These are phyloP conservation scores for Capsicum rhomboideum DNA, from an alignment of 257 asterid species.

Conservation along the genomic window DNA sequence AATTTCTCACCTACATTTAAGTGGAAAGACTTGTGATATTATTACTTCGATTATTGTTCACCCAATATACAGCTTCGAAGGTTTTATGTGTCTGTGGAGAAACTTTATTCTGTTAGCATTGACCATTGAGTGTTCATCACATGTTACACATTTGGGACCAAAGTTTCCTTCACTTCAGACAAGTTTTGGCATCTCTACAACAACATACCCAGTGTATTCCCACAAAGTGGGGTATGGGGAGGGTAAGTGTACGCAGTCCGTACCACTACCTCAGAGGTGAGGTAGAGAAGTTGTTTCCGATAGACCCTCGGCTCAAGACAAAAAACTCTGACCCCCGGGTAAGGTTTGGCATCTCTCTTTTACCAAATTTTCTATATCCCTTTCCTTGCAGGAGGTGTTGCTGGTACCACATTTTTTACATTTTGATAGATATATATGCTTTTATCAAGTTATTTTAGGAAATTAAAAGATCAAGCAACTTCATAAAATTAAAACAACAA, in stretches of 20 bases:
- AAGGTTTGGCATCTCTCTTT: not conserved
- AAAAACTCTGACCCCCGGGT: no score
- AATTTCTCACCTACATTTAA: not conserved
- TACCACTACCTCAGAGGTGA: no score
- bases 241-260: no score
- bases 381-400: not conserved
- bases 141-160: not conserved
- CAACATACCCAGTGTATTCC: no score
- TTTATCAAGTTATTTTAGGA: not conserved
- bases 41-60: not conserved
- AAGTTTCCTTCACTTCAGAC: not conserved
- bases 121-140: not conserved
- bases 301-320: no score
- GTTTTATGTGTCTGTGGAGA: not conserved
- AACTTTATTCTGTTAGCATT: not conserved
- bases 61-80: not conserved
- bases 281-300: no score
- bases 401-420: not conserved
- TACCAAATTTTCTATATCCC: not conserved
- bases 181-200: not conserved
- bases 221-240: no score
- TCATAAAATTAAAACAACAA: not conserved
- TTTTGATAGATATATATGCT: not conserved
- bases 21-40: not conserved
- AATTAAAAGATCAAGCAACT: not conserved